Evolutionary conservation across 169 alveolate species (phyloP), one percentile per base, ranked within the genome.

Genomic region (Plasmodium gonderi): DNA sequence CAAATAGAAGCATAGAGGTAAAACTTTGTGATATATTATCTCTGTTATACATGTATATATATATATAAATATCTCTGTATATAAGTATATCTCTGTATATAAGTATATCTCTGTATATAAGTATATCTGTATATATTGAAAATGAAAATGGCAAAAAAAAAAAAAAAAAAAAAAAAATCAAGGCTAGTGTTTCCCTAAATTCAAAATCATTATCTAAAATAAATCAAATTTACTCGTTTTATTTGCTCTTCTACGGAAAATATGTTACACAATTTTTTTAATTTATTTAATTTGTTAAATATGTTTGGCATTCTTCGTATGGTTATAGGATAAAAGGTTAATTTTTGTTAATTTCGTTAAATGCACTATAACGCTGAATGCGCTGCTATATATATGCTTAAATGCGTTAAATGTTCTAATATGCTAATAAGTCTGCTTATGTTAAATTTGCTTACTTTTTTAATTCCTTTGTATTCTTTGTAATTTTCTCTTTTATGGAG

Each of bases 151-250:
- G 26, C 17, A 80, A 80, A 65, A 80, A 40, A 65, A 64, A 42
- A 45, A 75, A 75, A 40, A 74, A 74, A 74, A 74, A 74, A 68
- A 26, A 68, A 54, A 54, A 54, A 54, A 40, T 17, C 17, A 29
- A 26, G 47, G 67, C 72, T 17, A 17, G 6, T 40, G 49, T 65
- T 80, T 80, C 45, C 20, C 68, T 64, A 65, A 80, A 60, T 42
- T 64, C 51, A 65, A 17, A 80, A 65, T 76, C 26, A 47, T 80
- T 38, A 33, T 20, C 68, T 51, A 80, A 60, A 31, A 64, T 40
- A 64, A 80, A 80, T 47, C 79, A 65, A 80, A 79, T 14, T 79
- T 79, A 31, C 89, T 20, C 67, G 40, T 79, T 80, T 60, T 38
- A 67, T 38, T 23, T 80, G 20, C 36, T 75, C 45, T 26, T 44